These are phyloP conservation scores for Yamadazyma buinensis DNA, from an alignment of 1,139 yeast species.

Conservation along the genomic window DNA sequence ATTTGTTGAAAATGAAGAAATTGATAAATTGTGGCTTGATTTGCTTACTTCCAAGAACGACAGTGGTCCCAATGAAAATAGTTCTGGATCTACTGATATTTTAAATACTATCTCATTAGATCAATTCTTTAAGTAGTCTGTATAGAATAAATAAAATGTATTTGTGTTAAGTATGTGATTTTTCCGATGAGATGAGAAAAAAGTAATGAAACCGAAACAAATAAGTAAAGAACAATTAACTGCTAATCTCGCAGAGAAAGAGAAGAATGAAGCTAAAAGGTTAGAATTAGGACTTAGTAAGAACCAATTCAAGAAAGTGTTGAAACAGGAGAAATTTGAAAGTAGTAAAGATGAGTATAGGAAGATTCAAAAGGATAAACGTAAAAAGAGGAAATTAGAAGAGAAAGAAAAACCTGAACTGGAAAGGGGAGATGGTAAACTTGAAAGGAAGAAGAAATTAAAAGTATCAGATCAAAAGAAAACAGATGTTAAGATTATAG, in stretches of 20 bases:
- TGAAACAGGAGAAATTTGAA: conserved; percentile 59
- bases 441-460: conserved; percentile 24
- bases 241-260: conserved; percentile 9
- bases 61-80: neutral
- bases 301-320: conserved; percentile 72
- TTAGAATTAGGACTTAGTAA: conserved; percentile 37
- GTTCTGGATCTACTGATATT: conserved; percentile 2
- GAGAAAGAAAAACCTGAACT: conserved; percentile 15
- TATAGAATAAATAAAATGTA: no score
- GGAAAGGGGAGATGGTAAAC: conserved; percentile 3
- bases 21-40: conserved; percentile 40
- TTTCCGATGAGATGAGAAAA: conserved; percentile 1
- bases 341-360: conserved; percentile 59
- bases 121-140: conserved; percentile 1
- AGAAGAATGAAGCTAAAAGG: conserved; percentile 11
- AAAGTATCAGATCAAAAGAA: conserved; percentile 38
- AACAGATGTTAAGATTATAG: conserved; percentile 51
- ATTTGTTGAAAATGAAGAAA: conserved; percentile 28
- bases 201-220: neutral
- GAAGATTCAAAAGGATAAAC: conserved; percentile 50
- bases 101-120: conserved; percentile 5
- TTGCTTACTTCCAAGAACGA: conserved; percentile 33
- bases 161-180: neutral
- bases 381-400: conserved; percentile 38
- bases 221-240: conserved; percentile 8